Evolutionary conservation across 768 basidiomycete genomes (phyloP), one percentile per base, ranked within the genome.

Genomic region (Mrakia hoshinonis): DNA sequence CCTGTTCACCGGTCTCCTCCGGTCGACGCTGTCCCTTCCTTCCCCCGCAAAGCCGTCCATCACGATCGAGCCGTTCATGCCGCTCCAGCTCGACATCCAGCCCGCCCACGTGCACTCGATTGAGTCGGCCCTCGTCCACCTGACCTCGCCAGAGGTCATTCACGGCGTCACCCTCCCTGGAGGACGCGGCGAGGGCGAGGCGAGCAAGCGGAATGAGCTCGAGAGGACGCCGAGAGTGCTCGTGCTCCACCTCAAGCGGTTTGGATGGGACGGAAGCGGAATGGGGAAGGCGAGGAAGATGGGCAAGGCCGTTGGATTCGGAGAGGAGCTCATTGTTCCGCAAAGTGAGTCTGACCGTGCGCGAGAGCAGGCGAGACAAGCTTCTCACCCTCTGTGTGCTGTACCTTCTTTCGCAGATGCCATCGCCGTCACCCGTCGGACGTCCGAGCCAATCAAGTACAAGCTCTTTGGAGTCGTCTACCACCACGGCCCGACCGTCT

Each of bases 1-100:
- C 31, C 90, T 99, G 71, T 99, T 99, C 75, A 92, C 93, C 36
- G 93, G 95, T 43, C 91, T 90, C 77, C 89, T 93, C 80, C 86
- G 92, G 24, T 90, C 90, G 29, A 88, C 90, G 1, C 81, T 97
- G 2, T 49, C 48, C 52, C 54, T 58, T 15, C 70, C 65, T 49
- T 87, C 87, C 9, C 87, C 90, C 76, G 87, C 87, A 74, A 83
- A 83, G 74, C 94, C 97, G 77, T 90, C 89, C 1, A 87, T 90
- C 31, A 85, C 91, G 31, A 84, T 94, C 20, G 94, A 97, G 79
- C 93, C 93, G 67, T 97, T 93, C 87, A 85, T 92, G 72, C 87
- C 89, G 9, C 79, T 99, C 22, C 84, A 90, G 73, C 81, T 99
- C 7, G 94, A 97, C 78, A 95, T 98, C 48, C 78, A 92, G 87